Base-by-base conservation (phyloP, 768 basidiomycete species). In the Leucosporidium scottii region DNA sequence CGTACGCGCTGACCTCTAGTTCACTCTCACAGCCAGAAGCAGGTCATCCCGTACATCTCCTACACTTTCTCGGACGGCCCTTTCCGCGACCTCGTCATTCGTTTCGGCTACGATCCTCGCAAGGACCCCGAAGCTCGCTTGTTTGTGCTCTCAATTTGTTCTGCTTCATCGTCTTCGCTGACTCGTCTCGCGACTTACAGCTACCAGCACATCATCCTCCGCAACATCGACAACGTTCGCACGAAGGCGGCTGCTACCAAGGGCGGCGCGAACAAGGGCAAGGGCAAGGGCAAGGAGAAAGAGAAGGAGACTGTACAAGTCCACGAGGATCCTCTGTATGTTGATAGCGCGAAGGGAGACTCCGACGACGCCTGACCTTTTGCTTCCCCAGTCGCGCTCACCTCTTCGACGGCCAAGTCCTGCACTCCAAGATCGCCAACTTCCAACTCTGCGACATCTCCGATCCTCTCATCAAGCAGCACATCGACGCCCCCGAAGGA, bases 1-100 rank as follows among this genome's bases (percentile, higher is more conserved):
- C 34, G 31, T 5, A 17, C 3, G 15, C 56, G 31, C 36, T 36
- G 21, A 58, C 21, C 56, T 7, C 3, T 0, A 4, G 1, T 7
- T 18, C 20, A 50, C 49, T 25, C 36, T 18, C 10, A 21, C 67
- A 75, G 71, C 51, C 58, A 66, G 50, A 76, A 75, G 61, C 30
- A 57, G 7, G 59, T 66, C 21, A 61, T 68, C 47, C 60, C 73
- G 0, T 57, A 63, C n/a, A 36, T 88, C 5, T 87, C 86, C 63
- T 99, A 93, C 75, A 87, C 89, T 13, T 93, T 97, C 75, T 85
- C 87, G 72, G 93, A 96, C 72, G 96, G 96, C 0, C 93, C 93
- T 4, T 98, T 89, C 87, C 83, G 91, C 50, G 93, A 97, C 73
- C 89, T 89, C 20, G 82, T 93, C 59, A 83, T 97, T 47, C 85